phyloP scores from a whole-genome alignment of 176 grass and related monocot genomes.

The Phragmites australis region DNA sequence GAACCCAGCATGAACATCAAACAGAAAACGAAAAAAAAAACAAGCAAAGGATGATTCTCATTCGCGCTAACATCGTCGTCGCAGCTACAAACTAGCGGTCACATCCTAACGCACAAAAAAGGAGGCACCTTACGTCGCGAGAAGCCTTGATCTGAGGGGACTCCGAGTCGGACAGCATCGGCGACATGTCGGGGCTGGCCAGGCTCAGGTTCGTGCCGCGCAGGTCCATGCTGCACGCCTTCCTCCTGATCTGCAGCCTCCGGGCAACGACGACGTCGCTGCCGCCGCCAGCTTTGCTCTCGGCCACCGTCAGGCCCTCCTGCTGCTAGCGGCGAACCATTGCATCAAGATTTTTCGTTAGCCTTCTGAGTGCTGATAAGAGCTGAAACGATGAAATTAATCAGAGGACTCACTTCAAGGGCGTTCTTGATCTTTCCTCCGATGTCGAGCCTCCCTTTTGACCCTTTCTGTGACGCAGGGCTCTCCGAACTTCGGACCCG shows the following conservation, averaged over 20 bases:
- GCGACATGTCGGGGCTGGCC: constrained; percentile 36
- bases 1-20: no score
- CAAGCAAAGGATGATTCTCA: no score
- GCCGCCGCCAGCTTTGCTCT: constrained; percentile 25
- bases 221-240: constrained; percentile 58
- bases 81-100: constrained; percentile 14
- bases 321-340: constrained; percentile 36
- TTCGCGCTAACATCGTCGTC: background rate
- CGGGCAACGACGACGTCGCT: constrained; percentile 32
- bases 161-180: constrained; percentile 50
- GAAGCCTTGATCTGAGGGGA: constrained; percentile 79
- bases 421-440: constrained; percentile 79
- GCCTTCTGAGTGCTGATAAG: background rate
- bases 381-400: background rate
- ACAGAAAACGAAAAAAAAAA: background rate
- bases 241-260: constrained; percentile 74
- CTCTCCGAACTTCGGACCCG: constrained; percentile 57
- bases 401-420: constrained; percentile 53
- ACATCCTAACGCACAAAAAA: background rate
- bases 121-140: constrained; percentile 93
- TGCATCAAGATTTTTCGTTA: background rate
- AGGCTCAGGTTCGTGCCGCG: constrained; percentile 18
- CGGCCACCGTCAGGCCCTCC: constrained; percentile 55
- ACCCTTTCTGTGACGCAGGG: constrained; percentile 41
- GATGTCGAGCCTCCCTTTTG: constrained; percentile 65